Evolutionary conservation across 352 stramenopile species (phyloP).

Genomic region (Phytophthora brassicae): DNA sequence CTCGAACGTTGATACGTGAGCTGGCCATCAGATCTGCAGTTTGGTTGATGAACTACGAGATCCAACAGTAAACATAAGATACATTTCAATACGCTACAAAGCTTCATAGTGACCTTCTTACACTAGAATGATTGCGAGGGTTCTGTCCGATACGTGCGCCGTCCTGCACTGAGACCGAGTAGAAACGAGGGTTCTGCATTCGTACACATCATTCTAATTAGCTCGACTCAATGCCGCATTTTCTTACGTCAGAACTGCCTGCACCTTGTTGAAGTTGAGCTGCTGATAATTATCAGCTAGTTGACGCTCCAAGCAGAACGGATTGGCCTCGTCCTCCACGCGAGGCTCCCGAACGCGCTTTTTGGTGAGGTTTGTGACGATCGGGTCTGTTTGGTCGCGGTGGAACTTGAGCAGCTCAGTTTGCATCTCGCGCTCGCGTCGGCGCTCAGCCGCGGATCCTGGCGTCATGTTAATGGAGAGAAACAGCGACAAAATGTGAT

Average conservation of each 20-base stretch:
- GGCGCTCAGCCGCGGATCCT: conserved; percentile 21
- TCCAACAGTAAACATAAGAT: conserved; percentile 8
- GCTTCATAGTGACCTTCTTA: conserved; percentile 31
- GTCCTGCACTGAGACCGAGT: conserved; percentile 52
- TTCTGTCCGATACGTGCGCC: conserved; percentile 51
- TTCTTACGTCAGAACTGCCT: neutral
- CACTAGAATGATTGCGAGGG: conserved; percentile 75
- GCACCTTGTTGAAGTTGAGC: conserved; percentile 83
- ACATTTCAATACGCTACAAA: conserved; percentile 2
- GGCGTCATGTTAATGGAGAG: conserved; percentile 16
- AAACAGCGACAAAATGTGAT: conserved; percentile 7
- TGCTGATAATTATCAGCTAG: conserved; percentile 75
- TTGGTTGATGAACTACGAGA: conserved; percentile 70
- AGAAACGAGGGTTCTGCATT: conserved; percentile 74
- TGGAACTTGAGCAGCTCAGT: conserved; percentile 72
- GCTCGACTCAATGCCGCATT: conserved; percentile 19
- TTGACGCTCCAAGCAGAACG: conserved; percentile 73
- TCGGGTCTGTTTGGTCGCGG: conserved; percentile 40
- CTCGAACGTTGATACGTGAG: conserved; percentile 47
- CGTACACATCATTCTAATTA: conserved; percentile 6
- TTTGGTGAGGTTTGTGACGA: conserved; percentile 58
- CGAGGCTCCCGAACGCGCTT: conserved; percentile 64
- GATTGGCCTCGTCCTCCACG: conserved; percentile 62
- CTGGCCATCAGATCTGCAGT: conserved; percentile 58
- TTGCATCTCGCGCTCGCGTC: conserved; percentile 71